phyloP scores from a whole-genome alignment of 2,329 filamentous ascomycete genomes.

The Beauveria pseudobassiana region DNA sequence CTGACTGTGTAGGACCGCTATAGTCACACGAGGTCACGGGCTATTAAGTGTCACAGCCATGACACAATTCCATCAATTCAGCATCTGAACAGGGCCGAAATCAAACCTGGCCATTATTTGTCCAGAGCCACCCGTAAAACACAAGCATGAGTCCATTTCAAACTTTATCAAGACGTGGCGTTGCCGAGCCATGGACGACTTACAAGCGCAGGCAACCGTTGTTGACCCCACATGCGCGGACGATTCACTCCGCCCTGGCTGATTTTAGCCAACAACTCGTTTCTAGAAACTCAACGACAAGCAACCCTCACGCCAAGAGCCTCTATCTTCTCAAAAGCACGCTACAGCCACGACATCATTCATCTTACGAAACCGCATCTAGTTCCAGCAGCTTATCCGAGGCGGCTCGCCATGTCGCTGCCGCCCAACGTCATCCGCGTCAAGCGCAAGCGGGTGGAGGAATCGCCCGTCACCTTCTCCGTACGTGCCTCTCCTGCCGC shows the following conservation, averaged over 20 bases:
- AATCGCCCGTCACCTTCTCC: conserved; percentile 47
- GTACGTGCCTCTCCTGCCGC: conserved; percentile 28
- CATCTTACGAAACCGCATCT: not conserved
- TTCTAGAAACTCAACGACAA: not conserved
- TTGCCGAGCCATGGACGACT: not conserved
- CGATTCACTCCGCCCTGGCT: not conserved
- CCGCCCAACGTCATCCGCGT: conserved; percentile 53
- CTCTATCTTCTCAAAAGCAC: not conserved
- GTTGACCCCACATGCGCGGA: not conserved
- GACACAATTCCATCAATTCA: no score
- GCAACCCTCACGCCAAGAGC: not conserved
- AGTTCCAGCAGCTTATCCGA: not conserved
- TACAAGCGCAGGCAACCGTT: not conserved
- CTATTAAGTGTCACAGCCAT: no score
- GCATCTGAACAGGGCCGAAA: not conserved
- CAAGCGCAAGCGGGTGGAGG: conserved; percentile 52
- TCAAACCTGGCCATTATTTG: not conserved
- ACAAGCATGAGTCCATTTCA: not conserved
- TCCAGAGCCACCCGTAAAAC: not conserved
- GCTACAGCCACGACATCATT: not conserved
- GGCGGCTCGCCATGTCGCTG: conserved; percentile 39
- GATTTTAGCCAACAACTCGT: not conserved
- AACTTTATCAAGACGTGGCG: not conserved
- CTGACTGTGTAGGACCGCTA: not conserved
- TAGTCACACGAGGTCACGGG: no score